phyloP scores from a whole-genome alignment of 2,329 filamentous ascomycete genomes.

The Cordyceps pruinosa region DNA sequence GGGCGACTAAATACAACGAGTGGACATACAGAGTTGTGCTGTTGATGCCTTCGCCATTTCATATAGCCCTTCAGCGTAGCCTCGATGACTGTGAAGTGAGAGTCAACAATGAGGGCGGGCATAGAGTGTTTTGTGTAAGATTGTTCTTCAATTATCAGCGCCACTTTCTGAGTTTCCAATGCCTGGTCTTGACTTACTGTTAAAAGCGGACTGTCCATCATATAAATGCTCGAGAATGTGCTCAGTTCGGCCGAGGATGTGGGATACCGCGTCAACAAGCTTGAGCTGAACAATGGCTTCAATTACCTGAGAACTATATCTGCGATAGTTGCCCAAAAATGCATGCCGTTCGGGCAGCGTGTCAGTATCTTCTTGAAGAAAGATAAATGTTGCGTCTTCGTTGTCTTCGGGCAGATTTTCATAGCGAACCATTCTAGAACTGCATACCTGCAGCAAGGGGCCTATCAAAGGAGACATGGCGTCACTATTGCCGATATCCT shows the following conservation, averaged over 20 bases:
- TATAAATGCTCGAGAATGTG: constrained; percentile 69
- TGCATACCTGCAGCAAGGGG: constrained; percentile 74
- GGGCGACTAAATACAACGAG: neutral
- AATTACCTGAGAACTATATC: constrained; percentile 82
- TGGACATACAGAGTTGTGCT: constrained; percentile 25
- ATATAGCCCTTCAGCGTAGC: constrained; percentile 82
- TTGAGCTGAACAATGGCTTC: constrained; percentile 78
- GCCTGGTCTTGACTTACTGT: constrained; percentile 40
- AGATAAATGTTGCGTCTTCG: constrained; percentile 70
- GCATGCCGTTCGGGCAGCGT: constrained; percentile 89
- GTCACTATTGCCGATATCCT: constrained; percentile 58
- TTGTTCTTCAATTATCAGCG: constrained; percentile 31
- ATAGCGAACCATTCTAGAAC: constrained; percentile 76
- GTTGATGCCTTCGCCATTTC: constrained; percentile 55
- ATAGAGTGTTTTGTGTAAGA: constrained; percentile 63
- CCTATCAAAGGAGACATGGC: constrained; percentile 59
- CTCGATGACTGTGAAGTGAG: constrained; percentile 84
- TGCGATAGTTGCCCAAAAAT: constrained; percentile 89
- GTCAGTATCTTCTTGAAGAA: constrained; percentile 89
- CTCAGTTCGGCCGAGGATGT: constrained; percentile 78
- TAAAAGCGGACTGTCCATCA: constrained; percentile 59
- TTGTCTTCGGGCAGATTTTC: constrained; percentile 79
- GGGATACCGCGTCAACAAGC: constrained; percentile 75
- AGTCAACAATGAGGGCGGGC: constrained; percentile 73
- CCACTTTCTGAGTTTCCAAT: neutral